These are phyloP conservation scores for Trichoderma asperelloides DNA, from an alignment of 495 filamentous ascomycete genomes.

Conservation along the genomic window DNA sequence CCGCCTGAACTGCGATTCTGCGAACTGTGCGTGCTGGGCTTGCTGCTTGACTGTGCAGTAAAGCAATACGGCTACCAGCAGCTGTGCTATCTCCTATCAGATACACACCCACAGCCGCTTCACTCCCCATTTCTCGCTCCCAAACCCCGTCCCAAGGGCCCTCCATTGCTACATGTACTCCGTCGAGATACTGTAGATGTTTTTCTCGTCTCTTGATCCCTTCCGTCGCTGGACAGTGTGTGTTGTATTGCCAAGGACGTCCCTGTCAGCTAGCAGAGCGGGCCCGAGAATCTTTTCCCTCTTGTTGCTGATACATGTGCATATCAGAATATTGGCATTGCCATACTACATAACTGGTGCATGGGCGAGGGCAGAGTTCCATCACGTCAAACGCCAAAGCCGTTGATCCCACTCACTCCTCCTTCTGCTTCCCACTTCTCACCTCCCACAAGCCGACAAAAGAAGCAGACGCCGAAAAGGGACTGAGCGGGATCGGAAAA, in stretches of 20 bases:
- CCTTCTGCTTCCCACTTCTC: no score
- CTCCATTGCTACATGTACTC: neutral
- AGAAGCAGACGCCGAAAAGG: no score
- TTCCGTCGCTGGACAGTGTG: neutral
- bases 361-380: neutral
- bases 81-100: neutral
- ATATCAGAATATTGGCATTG: neutral
- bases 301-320: neutral
- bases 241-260: neutral
- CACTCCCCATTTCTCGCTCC: neutral
- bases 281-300: constrained; percentile 3
- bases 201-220: neutral
- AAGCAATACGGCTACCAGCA: neutral
- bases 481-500: neutral
- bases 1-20: neutral
- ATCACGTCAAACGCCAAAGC: neutral
- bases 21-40: neutral
- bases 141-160: neutral
- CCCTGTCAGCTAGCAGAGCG: constrained; percentile 3
- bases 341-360: neutral
- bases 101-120: neutral
- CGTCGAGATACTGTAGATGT: neutral
- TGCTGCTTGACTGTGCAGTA: no score
- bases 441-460: no score
- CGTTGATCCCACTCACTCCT: neutral